phyloP scores from a whole-genome alignment of 371 early-diverging fungal genomes.

The Rhizomucor pusillus region DNA sequence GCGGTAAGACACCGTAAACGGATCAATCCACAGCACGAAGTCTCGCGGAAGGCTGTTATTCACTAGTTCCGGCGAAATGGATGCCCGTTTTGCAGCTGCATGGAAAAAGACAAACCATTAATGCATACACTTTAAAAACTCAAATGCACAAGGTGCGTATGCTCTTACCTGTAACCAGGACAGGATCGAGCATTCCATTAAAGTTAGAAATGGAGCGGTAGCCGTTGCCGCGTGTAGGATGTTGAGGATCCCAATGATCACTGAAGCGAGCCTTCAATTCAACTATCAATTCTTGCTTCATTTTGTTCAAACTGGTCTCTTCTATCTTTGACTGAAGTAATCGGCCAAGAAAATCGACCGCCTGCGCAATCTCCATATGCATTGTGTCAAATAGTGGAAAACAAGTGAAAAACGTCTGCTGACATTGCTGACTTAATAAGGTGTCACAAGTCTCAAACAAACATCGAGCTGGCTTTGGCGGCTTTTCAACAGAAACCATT shows the following conservation, averaged over 20 bases:
- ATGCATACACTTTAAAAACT: background rate
- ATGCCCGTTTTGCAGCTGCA: conserved; percentile 28
- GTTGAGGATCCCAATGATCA: conserved; percentile 74
- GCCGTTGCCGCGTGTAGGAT: conserved; percentile 69
- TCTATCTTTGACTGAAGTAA: conserved; percentile 48
- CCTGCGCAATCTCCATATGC: conserved; percentile 65
- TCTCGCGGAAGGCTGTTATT: conserved; percentile 64
- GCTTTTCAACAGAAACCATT: too few relatives aligned
- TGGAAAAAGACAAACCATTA: conserved; percentile 1
- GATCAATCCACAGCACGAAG: conserved; percentile 82
- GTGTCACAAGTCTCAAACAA: too few relatives aligned
- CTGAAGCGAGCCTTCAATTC: conserved; percentile 43
- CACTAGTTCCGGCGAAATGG: conserved; percentile 21
- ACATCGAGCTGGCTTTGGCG: too few relatives aligned
- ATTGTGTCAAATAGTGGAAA: conserved; percentile 19
- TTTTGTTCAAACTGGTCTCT: conserved; percentile 29
- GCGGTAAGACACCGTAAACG: conserved; percentile 72
- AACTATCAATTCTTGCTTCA: conserved; percentile 43
- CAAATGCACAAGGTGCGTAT: background rate
- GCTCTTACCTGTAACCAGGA: conserved; percentile 43
- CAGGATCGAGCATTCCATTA: conserved; percentile 65
- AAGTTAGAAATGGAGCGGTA: conserved; percentile 76
- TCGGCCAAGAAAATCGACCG: conserved; percentile 57
- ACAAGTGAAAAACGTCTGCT: too few relatives aligned
- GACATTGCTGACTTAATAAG: too few relatives aligned